These are phyloP conservation scores for Escovopsis sp. DNA, from an alignment of 2,329 filamentous ascomycete genomes.

Conservation along the genomic window DNA sequence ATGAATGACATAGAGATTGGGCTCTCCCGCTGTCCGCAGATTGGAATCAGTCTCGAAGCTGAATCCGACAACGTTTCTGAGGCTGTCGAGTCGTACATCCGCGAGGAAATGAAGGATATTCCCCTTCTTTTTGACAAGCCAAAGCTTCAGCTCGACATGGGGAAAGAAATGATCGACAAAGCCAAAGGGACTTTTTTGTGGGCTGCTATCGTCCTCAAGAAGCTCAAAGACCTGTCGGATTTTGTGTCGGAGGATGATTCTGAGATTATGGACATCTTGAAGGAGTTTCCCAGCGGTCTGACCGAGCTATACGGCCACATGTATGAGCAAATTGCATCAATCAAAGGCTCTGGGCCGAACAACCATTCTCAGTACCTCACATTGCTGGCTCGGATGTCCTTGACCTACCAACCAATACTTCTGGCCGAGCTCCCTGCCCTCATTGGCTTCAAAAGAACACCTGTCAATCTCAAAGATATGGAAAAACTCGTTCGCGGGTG, in stretches of 20 bases:
- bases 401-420: constrained; percentile 19
- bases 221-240: constrained; percentile 6
- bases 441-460: constrained; percentile 19
- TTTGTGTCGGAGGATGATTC: not conserved
- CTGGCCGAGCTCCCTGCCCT: constrained; percentile 17
- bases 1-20: constrained; percentile 6
- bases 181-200: constrained; percentile 18
- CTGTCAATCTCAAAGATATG: constrained; percentile 7
- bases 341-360: constrained; percentile 8
- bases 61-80: not conserved
- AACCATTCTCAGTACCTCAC: constrained; percentile 12
- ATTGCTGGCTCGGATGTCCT: constrained; percentile 16
- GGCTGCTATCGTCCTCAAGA: constrained; percentile 9
- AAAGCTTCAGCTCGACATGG: constrained; percentile 1
- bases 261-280: not conserved
- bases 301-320: constrained; percentile 20
- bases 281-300: not conserved
- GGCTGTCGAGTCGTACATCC: not conserved
- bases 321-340: constrained; percentile 15
- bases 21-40: not conserved
- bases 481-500: constrained; percentile 18
- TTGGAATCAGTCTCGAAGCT: not conserved
- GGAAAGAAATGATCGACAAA: constrained; percentile 12
- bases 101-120: not conserved
- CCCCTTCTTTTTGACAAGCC: not conserved